Percentiles rank a stretch among this genome's conserved stretches.
Conservation (phyloP, 2,329 filamentous ascomycete species). For the Hypoxylon sp. region DNA sequence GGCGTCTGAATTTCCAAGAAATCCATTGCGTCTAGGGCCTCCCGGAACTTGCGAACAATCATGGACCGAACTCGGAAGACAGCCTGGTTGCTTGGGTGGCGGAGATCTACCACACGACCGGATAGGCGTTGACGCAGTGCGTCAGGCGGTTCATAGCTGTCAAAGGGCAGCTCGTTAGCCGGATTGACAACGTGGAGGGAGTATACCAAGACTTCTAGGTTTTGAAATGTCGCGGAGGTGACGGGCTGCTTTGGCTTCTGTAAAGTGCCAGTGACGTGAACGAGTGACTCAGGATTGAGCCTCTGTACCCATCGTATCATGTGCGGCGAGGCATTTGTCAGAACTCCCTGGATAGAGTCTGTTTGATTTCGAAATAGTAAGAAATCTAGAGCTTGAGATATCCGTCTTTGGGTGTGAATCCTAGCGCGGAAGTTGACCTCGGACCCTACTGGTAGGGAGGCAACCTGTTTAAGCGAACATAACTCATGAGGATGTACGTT, state of each 20-base stretch:
- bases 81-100: slow-evolving; percentile 75
- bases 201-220: slow-evolving; percentile 78
- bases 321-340: slow-evolving; percentile 60
- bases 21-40: slow-evolving; percentile 77
- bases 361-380: slow-evolving; percentile 88
- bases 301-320: slow-evolving; percentile 91
- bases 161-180: slow-evolving; percentile 62
- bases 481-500: slow-evolving; percentile 39
- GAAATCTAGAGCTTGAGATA: slow-evolving; percentile 86
- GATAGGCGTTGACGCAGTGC: slow-evolving; percentile 74
- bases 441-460: slow-evolving; percentile 61
- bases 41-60: slow-evolving; percentile 69
- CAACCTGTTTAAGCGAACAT: slow-evolving; percentile 57
- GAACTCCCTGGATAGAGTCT: slow-evolving; percentile 84
- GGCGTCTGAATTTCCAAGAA: slow-evolving; percentile 96
- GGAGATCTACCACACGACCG: slow-evolving; percentile 84
- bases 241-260: slow-evolving; percentile 80
- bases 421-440: slow-evolving; percentile 76
- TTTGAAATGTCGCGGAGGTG: slow-evolving; percentile 78
- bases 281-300: slow-evolving; percentile 80
- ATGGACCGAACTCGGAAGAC: slow-evolving; percentile 27
- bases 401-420: slow-evolving; percentile 82
- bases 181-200: slow-evolving; percentile 63
- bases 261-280: slow-evolving; percentile 79
- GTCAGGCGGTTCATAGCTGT: slow-evolving; percentile 74